These are phyloP conservation scores for Acer saccharum DNA, from an alignment of 345 rosid species.

Conservation along the genomic window DNA sequence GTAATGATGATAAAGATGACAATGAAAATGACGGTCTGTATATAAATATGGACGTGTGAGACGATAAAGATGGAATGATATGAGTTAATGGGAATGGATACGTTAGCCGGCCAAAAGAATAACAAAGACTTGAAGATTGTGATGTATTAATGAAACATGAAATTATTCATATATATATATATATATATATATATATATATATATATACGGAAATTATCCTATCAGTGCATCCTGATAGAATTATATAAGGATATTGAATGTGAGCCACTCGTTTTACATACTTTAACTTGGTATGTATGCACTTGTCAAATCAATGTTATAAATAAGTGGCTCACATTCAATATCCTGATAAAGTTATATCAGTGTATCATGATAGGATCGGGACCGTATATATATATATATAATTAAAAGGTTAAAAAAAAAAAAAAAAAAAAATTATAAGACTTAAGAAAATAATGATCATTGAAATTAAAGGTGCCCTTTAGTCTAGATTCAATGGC, in stretches of 20 bases:
- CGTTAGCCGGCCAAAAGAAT: not conserved
- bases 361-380: no score
- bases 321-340: no score
- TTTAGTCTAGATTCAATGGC: constrained; percentile 50
- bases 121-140: constrained; percentile 7
- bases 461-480: constrained; percentile 1
- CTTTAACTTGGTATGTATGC: no score
- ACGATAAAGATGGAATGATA: not conserved
- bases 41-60: not conserved
- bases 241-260: no score
- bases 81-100: constrained; percentile 17
- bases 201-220: no score
- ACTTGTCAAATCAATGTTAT: no score
- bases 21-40: not conserved
- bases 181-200: no score
- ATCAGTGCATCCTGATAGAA: no score
- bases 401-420: not conserved
- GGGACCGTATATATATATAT: no score
- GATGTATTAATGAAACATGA: not conserved
- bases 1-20: not conserved
- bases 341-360: no score
- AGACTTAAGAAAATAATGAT: constrained; percentile 19
- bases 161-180: not conserved
- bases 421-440: no score
- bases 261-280: no score